These are phyloP conservation scores for Yarrowia galli DNA, from an alignment of 1,139 yeast genomes.

Conservation along the genomic window DNA sequence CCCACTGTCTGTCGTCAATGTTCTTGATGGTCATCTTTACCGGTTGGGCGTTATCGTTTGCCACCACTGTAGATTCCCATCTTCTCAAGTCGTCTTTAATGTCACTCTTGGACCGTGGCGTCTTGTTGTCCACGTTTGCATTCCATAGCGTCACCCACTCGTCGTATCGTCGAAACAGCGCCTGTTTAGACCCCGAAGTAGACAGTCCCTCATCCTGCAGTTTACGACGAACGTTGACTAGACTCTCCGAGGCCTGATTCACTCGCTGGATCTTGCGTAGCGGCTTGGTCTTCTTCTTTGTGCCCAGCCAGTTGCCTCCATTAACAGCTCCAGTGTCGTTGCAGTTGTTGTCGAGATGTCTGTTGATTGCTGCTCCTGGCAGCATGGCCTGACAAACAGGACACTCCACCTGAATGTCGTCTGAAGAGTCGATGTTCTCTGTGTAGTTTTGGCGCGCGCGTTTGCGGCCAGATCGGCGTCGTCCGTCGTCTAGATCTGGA, in stretches of 20 bases:
- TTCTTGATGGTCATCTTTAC: conserved; percentile 46
- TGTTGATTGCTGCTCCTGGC: conserved; percentile 21
- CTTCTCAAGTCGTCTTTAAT: conserved; percentile 63
- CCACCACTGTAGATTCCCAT: conserved; percentile 62
- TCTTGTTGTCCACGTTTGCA: conserved; percentile 79
- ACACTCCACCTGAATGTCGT: conserved; percentile 32
- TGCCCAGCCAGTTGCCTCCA: conserved; percentile 23
- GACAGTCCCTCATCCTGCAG: conserved; percentile 64
- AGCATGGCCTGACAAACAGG: conserved; percentile 33
- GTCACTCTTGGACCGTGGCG: conserved; percentile 65
- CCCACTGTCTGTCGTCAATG: conserved; percentile 61
- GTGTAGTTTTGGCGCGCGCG: conserved; percentile 31
- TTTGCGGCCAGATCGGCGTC: conserved; percentile 10
- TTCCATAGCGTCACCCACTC: conserved; percentile 84
- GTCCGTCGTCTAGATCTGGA: conserved; percentile 21
- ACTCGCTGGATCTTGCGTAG: conserved; percentile 9
- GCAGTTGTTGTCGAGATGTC: conserved; percentile 28
- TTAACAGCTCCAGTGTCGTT: background rate
- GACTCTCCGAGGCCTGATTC: conserved; percentile 12
- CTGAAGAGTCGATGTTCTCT: conserved; percentile 22
- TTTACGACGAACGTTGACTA: conserved; percentile 13
- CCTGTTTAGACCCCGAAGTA: conserved; percentile 66
- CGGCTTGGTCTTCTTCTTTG: conserved; percentile 22
- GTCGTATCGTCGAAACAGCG: conserved; percentile 72
- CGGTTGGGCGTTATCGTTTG: conserved; percentile 32